phyloP scores from a whole-genome alignment of 345 rosid genomes.

The Salix caprea region DNA sequence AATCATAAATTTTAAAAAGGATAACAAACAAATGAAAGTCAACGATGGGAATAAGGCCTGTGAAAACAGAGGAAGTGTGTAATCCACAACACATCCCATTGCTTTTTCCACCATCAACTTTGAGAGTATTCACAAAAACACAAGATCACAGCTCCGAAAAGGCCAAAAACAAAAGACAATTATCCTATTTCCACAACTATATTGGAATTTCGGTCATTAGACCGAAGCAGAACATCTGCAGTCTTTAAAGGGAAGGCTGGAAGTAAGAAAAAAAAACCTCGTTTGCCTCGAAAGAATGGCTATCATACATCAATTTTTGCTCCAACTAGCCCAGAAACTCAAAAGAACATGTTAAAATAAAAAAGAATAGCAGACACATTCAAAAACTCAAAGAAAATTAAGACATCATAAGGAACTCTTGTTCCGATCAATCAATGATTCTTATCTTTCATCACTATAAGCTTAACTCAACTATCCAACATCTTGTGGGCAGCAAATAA shows the following conservation, averaged over 20 bases:
- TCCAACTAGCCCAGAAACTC: conserved; percentile 10
- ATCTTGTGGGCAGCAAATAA: not conserved
- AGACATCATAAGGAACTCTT: not conserved
- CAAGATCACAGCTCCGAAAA: not conserved
- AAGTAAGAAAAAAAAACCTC: not conserved
- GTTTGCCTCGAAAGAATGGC: not conserved
- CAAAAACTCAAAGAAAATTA: not conserved
- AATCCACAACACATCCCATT: not conserved
- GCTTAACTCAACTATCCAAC: not conserved
- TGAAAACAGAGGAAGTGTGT: conserved; percentile 2
- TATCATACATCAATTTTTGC: not conserved
- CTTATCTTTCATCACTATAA: not conserved
- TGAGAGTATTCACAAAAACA: not conserved
- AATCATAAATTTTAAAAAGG: not conserved
- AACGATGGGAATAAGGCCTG: not conserved
- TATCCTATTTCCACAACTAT: not conserved
- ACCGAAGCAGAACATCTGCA: not conserved
- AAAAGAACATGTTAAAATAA: not conserved
- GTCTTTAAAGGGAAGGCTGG: not conserved
- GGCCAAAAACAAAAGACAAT: not conserved
- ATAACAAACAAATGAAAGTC: not conserved
- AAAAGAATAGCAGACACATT: not conserved
- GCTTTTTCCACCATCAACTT: not conserved
- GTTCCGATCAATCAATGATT: not conserved
- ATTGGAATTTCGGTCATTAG: not conserved